Percentiles rank a stretch among this genome's conserved stretches.
phyloP scores from a whole-genome alignment of 352 stramenopile species.

The Phytopythium kandeliae region DNA sequence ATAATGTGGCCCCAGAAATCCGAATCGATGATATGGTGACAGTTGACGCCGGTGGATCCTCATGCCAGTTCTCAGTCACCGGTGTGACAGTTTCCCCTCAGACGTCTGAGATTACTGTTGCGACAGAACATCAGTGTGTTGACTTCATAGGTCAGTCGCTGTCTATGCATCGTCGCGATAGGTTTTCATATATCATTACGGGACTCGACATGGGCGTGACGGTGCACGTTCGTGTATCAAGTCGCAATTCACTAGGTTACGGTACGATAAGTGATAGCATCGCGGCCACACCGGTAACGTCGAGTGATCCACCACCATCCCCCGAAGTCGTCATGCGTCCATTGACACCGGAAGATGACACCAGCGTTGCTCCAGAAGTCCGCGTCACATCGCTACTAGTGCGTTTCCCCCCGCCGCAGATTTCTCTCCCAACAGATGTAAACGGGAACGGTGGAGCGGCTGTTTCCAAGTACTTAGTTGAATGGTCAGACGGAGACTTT shows the following conservation, averaged over 20 bases:
- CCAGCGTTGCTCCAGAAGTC: conserved; percentile 16
- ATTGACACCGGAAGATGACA: conserved; percentile 37
- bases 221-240: conserved; percentile 88
- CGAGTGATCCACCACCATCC: conserved; percentile 82
- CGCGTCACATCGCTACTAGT: conserved; percentile 85
- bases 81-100: conserved; percentile 13
- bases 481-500: conserved; percentile 90
- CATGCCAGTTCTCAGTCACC: conserved; percentile 47
- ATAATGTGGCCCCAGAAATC: conserved; percentile 17
- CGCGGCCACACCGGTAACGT: conserved; percentile 76
- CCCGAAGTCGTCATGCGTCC: conserved; percentile 48
- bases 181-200: conserved; percentile 73
- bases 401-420: conserved; percentile 64
- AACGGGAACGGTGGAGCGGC: conserved; percentile 81
- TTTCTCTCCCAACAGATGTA: conserved; percentile 39
- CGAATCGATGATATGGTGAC: conserved; percentile 40
- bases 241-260: conserved; percentile 92
- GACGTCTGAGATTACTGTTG: conserved; percentile 24
- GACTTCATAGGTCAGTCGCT: conserved; percentile 36
- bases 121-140: conserved; percentile 34
- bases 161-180: conserved; percentile 43
- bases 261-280: conserved; percentile 61
- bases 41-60: conserved; percentile 34
- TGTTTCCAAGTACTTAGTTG: conserved; percentile 90
- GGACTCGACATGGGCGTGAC: conserved; percentile 80